Percentiles rank a stretch among this genome's conserved stretches.
Evolutionary conservation across 106 monocot species (phyloP).

Genomic region (Dendrobium huoshanense): DNA sequence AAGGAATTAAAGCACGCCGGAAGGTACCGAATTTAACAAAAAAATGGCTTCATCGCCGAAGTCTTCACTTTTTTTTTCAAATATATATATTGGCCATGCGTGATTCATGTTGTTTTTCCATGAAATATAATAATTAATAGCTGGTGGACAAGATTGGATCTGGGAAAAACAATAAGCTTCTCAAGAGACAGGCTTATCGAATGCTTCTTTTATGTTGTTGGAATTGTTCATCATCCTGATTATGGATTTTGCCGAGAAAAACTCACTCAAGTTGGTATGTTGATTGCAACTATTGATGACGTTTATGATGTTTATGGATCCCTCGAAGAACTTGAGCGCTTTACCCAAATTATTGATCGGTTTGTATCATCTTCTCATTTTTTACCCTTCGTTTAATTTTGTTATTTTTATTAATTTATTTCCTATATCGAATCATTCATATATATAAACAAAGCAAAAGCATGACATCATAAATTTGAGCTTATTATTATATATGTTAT

Average conservation of each 20-base stretch:
- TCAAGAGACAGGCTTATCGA: constrained; percentile 40
- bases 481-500: neutral
- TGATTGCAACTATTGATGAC: constrained; percentile 34
- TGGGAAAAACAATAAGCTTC: constrained; percentile 29
- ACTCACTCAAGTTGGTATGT: constrained; percentile 19
- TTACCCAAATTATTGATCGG: constrained; percentile 31
- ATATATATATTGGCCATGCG: no score
- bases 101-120: neutral
- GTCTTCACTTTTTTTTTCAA: no score
- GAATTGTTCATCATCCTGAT: constrained; percentile 24
- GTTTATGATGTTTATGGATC: constrained; percentile 42
- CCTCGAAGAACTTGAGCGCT: constrained; percentile 37
- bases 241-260: constrained; percentile 17
- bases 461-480: neutral
- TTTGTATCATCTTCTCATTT: neutral
- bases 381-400: neutral
- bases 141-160: constrained; percentile 26
- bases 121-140: constrained; percentile 1
- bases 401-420: neutral
- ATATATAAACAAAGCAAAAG: neutral
- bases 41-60: no score
- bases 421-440: no score
- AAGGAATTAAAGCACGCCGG: neutral
- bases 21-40: neutral
- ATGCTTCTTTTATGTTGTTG: constrained; percentile 22